phyloP scores from a whole-genome alignment of 805 yeast species.

The Cyberlindnera euphorbiiphila region DNA sequence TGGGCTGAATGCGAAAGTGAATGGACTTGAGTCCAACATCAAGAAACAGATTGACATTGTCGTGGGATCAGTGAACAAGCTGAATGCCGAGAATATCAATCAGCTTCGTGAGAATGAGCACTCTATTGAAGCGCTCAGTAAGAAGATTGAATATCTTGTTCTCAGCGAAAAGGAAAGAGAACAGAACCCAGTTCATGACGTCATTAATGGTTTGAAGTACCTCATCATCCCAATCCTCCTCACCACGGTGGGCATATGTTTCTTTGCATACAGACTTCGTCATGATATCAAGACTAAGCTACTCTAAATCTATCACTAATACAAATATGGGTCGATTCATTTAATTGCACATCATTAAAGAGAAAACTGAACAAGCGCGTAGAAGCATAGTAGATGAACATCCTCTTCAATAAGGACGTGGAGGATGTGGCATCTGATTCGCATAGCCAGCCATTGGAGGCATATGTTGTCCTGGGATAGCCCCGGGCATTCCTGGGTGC shows the following conservation, averaged over 20 bases:
- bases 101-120: slow-evolving; percentile 26
- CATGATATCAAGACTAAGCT: slow-evolving; percentile 60
- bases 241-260: slow-evolving; percentile 34
- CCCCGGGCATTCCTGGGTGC: neutral
- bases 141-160: slow-evolving; percentile 19
- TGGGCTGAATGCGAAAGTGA: neutral
- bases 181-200: slow-evolving; percentile 23
- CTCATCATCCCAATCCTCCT: slow-evolving; percentile 27
- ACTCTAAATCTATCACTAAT: no score
- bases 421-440: slow-evolving; percentile 1
- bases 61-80: slow-evolving; percentile 14
- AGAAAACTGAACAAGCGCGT: no score
- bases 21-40: slow-evolving; percentile 3
- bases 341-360: no score
- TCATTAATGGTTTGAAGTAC: slow-evolving; percentile 25
- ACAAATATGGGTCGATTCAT: no score
- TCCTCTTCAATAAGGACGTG: slow-evolving; percentile 8
- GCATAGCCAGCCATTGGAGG: slow-evolving; percentile 2
- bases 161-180: slow-evolving; percentile 24
- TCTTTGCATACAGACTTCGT: slow-evolving; percentile 50
- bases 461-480: neutral
- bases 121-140: slow-evolving; percentile 19
- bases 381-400: no score
- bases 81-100: slow-evolving; percentile 21
- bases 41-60: slow-evolving; percentile 6